Evolutionary conservation across 345 rosid species (phyloP), one percentile per base, ranked within the genome.

Genomic region (Physaria fendleri): DNA sequence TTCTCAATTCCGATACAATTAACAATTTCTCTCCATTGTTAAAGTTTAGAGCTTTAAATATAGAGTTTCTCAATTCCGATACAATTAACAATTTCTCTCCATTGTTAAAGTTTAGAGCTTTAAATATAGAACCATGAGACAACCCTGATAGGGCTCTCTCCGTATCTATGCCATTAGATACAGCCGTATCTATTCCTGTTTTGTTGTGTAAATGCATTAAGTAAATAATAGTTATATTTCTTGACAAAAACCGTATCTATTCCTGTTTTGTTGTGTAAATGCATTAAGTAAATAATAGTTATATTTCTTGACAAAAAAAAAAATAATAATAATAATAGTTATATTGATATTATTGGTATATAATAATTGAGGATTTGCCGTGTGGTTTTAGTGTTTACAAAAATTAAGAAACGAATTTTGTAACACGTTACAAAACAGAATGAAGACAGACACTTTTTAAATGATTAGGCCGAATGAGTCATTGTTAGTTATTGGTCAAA

Each of bases 251-350:
- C n/a, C n/a, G n/a, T n/a, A n/a, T n/a, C n/a, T n/a, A n/a, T n/a
- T n/a, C n/a, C n/a, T n/a, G n/a, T 52, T 68, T 17, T 59, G 61
- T 50, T 68, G 55, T 59, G 55, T 59, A 51, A 50, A 24, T 59
- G 13, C 28, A 16, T 14, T 17, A 49, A 66, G 59, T 67, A 33
- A n/a, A 67, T 59, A n/a, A 67, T 59, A 59, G 46, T 66, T 38
- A 14, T 21, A 45, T n/a, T n/a, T n/a, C n/a, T n/a, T n/a, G n/a
- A n/a, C n/a, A n/a, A n/a, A n/a, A n/a, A n/a, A n/a, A n/a, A n/a
- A n/a, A n/a, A n/a, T n/a, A n/a, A n/a, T n/a, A n/a, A n/a, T n/a
- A n/a, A 67, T n/a, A n/a, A n/a, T 59, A 59, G 46, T 66, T 38
- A 14, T 21, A 45, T n/a, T n/a, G n/a, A n/a, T n/a, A 44, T 54